Base-by-base conservation (phyloP, 768 basidiomycete genomes). In the Pisolithus orientalis region DNA sequence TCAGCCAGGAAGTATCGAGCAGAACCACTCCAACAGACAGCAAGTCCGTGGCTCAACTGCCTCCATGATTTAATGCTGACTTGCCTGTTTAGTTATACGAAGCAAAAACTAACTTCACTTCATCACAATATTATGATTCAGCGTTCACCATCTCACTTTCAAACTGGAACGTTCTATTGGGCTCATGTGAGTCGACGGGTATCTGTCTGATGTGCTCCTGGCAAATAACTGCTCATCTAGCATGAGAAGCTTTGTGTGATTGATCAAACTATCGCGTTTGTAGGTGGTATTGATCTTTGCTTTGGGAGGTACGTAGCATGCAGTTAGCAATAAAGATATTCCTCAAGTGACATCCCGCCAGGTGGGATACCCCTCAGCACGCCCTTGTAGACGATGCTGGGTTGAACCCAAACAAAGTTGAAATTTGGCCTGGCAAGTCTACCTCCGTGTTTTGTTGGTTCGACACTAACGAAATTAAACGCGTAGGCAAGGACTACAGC, bases 221-320 rank as follows among this genome's bases (percentile, higher is more conserved):
- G 39, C 29, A 25, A 51, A 7, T 13, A 7, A 25, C 56, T 24
- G 50, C 17, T 39, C 21, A 43, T 25, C 25, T 55, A 94, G 91
- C 96, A 98, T 68, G 96, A 99, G 75, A 99, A 99, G 65, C 65
- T 99, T 56, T 98, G 95, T 63, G 93, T 97, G 13, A 90, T 99
- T 55, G 96, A 99, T 65, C 90, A 96, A 65, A 83, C 92, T 1
- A 96, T 98, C 57, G 94, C 90, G 0, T 99, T 98, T 71, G 96
- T 93, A 91, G 96, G 96, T 16, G 96, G 96, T 3, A 70, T 99
- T 40, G 96, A 99, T 68, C 77, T 95, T 32, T 95, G 90, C 66
- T 96, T 94, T 59, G 92, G 93, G 62, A 78, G 91, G 81, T 85
- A 55, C 44, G 65, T 57, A 28, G 13, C 39, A 29, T 11, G 5